A percentile compares a stretch with the other conserved stretches of the same genome.
Evolutionary conservation across 805 yeast species (phyloP).

Genomic region (Candida golubevii): DNA sequence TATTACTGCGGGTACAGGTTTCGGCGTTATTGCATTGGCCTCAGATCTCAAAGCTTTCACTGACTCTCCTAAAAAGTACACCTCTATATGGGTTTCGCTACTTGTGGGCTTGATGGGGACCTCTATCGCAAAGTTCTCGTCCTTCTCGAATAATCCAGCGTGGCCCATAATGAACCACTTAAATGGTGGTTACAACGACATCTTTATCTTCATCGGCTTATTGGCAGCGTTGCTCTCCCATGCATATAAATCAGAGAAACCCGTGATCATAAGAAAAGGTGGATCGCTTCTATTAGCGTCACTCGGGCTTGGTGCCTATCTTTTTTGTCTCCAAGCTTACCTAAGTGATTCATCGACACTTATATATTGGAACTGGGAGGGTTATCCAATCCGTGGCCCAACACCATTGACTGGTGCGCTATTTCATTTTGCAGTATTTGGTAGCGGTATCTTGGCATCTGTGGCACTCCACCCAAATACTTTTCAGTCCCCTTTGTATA

Average conservation of each 20-base stretch:
- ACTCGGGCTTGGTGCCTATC: slow-evolving; percentile 69
- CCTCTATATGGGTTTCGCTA: slow-evolving; percentile 53
- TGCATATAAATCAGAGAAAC: not conserved
- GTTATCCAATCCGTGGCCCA: slow-evolving; percentile 84
- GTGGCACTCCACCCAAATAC: slow-evolving; percentile 22
- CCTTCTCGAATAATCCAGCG: slow-evolving; percentile 84
- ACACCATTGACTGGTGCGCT: slow-evolving; percentile 83
- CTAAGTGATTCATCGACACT: slow-evolving; percentile 81
- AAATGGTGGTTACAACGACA: slow-evolving; percentile 81
- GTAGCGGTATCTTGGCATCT: slow-evolving; percentile 44
- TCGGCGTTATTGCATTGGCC: slow-evolving; percentile 58
- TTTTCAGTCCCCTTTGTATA: slow-evolving; percentile 25
- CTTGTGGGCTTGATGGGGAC: slow-evolving; percentile 70
- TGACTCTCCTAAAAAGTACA: slow-evolving; percentile 26
- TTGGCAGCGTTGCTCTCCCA: slow-evolving; percentile 63
- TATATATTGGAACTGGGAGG: slow-evolving; percentile 96
- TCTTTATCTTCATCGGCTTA: slow-evolving; percentile 63
- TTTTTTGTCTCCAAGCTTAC: slow-evolving; percentile 70
- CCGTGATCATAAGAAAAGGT: slow-evolving; percentile 16
- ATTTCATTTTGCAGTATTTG: slow-evolving; percentile 54
- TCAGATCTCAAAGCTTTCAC: slow-evolving; percentile 42
- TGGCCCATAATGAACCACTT: slow-evolving; percentile 90
- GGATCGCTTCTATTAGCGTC: slow-evolving; percentile 52
- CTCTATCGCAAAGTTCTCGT: slow-evolving; percentile 68
- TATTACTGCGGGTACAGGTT: slow-evolving; percentile 61